Evolutionary conservation across 2,329 filamentous ascomycete species (phyloP).

Genomic region (Clarireedia monteithiana): DNA sequence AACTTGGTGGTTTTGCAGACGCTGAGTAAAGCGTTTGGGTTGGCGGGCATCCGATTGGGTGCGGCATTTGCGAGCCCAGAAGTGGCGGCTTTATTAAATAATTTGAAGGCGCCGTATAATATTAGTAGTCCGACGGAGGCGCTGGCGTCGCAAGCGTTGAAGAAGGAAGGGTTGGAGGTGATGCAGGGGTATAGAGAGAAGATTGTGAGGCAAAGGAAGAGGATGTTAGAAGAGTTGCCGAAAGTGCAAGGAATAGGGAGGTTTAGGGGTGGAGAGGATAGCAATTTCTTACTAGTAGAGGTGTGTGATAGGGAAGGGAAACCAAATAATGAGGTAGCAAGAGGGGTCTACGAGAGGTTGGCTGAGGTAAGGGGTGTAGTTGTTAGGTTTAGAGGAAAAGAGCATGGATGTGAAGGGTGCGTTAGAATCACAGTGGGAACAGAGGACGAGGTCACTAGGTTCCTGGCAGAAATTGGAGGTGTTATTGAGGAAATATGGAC

Average conservation of each 20-base stretch:
- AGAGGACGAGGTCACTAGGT: constrained; percentile 72
- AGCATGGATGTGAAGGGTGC: constrained; percentile 82
- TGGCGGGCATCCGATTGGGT: constrained; percentile 87
- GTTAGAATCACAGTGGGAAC: constrained; percentile 90
- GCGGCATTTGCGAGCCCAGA: constrained; percentile 70
- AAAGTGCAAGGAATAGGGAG: constrained; percentile 69
- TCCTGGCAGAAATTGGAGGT: constrained; percentile 58
- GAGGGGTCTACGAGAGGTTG: constrained; percentile 74
- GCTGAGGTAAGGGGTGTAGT: constrained; percentile 86
- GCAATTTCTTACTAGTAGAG: constrained; percentile 89
- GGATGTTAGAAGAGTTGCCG: constrained; percentile 66
- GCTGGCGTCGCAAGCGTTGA: constrained; percentile 67
- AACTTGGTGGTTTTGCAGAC: constrained; percentile 98
- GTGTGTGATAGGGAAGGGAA: constrained; percentile 66
- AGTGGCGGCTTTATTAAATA: constrained; percentile 78
- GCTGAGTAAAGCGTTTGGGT: constrained; percentile 92
- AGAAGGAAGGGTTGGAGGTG: constrained; percentile 55
- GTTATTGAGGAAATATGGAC: constrained; percentile 22
- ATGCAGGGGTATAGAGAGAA: constrained; percentile 66
- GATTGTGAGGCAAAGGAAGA: constrained; percentile 69
- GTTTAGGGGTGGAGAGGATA: constrained; percentile 69
- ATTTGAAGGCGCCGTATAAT: constrained; percentile 93
- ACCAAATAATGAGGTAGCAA: constrained; percentile 71
- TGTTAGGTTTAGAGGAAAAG: constrained; percentile 87
- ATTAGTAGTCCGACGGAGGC: constrained; percentile 81